Evolutionary conservation across 2,329 filamentous ascomycete genomes (phyloP).

Genomic region (Colletotrichum plurivorum): DNA sequence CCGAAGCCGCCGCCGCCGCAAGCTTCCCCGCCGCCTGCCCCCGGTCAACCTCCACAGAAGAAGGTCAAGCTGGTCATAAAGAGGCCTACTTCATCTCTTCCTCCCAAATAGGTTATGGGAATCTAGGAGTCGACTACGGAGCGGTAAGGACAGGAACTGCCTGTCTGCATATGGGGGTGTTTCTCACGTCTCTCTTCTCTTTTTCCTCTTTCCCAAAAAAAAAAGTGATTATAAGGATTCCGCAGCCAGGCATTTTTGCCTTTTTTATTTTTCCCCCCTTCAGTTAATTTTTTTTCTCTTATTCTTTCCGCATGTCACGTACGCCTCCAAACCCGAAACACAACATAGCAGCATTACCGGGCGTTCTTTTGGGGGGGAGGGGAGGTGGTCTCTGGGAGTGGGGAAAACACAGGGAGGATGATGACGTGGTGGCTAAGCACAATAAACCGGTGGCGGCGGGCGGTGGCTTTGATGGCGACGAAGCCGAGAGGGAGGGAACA

Average conservation of each 20-base stretch:
- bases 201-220: not conserved
- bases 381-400: not conserved
- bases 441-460: no score
- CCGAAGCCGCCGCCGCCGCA: slow-evolving; percentile 35
- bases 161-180: not conserved
- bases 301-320: not conserved
- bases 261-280: no score
- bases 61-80: slow-evolving; percentile 41
- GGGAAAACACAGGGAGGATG: not conserved
- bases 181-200: not conserved
- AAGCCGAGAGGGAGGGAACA: not conserved
- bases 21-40: slow-evolving; percentile 25
- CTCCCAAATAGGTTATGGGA: slow-evolving; percentile 8
- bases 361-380: not conserved
- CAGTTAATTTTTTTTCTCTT: no score
- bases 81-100: slow-evolving; percentile 24
- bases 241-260: not conserved
- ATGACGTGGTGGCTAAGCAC: no score
- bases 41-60: slow-evolving; percentile 38
- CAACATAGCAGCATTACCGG: slow-evolving; percentile 9
- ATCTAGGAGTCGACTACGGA: not conserved
- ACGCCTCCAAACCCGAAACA: not conserved
- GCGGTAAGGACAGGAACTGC: not conserved
- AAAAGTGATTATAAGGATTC: not conserved
- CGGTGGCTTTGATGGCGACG: not conserved